These are phyloP conservation scores for Labyrinthula sp. DNA, from an alignment of 352 stramenopile species.

Conservation along the genomic window DNA sequence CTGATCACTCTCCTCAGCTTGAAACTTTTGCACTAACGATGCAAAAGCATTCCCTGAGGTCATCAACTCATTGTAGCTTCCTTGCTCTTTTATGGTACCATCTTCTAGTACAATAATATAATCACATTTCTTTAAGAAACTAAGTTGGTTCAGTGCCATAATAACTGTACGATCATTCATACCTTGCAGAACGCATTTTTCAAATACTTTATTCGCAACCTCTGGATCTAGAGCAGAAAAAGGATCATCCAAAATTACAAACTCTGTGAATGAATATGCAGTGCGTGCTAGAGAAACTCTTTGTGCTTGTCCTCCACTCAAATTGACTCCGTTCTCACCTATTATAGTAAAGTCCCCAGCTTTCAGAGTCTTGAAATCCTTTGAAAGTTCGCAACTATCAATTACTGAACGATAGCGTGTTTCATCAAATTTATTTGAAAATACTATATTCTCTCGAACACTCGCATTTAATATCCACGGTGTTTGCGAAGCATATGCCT, in stretches of 20 bases:
- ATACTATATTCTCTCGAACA: conserved; percentile 51
- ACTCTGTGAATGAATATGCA: conserved; percentile 35
- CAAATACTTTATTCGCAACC: conserved; percentile 37
- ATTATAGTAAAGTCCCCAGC: conserved; percentile 48
- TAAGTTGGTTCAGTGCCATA: conserved; percentile 47
- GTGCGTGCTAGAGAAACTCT: conserved; percentile 44
- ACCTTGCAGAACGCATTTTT: conserved; percentile 29
- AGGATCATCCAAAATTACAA: conserved; percentile 47
- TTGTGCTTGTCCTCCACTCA: conserved; percentile 43
- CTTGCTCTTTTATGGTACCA: conserved; percentile 4
- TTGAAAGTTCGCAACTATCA: conserved; percentile 39
- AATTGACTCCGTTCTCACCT: conserved; percentile 39
- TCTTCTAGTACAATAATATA: conserved; percentile 39
- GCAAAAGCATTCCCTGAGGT: conserved; percentile 8
- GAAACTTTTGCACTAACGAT: conserved; percentile 4
- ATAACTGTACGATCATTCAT: conserved; percentile 37
- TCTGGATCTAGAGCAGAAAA: conserved; percentile 47
- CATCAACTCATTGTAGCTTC: conserved; percentile 1
- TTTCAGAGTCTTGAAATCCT: conserved; percentile 42
- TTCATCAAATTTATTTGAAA: conserved; percentile 38
- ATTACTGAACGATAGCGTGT: conserved; percentile 42
- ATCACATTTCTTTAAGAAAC: conserved; percentile 43
- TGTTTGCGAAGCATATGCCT: conserved; percentile 35
- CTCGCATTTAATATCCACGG: conserved; percentile 52
- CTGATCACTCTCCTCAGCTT: background rate